A percentile compares a stretch with the other conserved stretches of the same genome.
Conservation (phyloP, 371 early-diverging fungal genomes). For the Thermomucor indicae-seudaticae region DNA sequence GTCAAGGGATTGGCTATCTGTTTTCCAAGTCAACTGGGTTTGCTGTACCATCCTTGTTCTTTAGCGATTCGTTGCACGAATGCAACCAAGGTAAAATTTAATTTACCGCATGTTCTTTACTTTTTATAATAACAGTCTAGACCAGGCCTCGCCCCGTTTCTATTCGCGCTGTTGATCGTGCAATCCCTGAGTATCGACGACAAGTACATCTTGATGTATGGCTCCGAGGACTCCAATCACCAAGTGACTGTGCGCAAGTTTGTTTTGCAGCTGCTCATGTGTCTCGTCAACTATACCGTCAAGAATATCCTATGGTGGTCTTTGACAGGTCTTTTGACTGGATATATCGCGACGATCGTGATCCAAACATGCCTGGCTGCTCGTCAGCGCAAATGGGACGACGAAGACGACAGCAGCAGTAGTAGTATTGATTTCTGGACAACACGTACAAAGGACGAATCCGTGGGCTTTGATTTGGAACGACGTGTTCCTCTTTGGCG, state of each 20-base stretch:
- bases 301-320: slow-evolving; percentile 65
- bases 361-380: slow-evolving; percentile 33
- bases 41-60: slow-evolving; percentile 54
- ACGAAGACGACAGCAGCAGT: slow-evolving; percentile 7
- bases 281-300: slow-evolving; percentile 47
- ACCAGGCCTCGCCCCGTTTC: slow-evolving; percentile 52
- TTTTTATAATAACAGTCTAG: not conserved
- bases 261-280: slow-evolving; percentile 45
- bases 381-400: slow-evolving; percentile 3
- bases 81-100: slow-evolving; percentile 52
- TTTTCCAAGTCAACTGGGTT: slow-evolving; percentile 59
- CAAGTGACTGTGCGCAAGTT: slow-evolving; percentile 45
- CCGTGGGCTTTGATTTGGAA: slow-evolving; percentile 7
- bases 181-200: slow-evolving; percentile 53
- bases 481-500: slow-evolving; percentile 42
- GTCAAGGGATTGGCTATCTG: slow-evolving; percentile 46
- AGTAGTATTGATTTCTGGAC: too few relatives aligned
- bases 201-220: slow-evolving; percentile 47
- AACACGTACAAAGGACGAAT: slow-evolving; percentile 18
- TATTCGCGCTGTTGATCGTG: slow-evolving; percentile 53
- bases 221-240: slow-evolving; percentile 21
- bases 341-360: slow-evolving; percentile 37
- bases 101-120: not conserved
- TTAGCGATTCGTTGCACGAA: slow-evolving; percentile 58
- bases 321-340: slow-evolving; percentile 45